These are phyloP conservation scores for Zarea fungicola DNA, from an alignment of 2,329 filamentous ascomycete genomes.

Conservation along the genomic window DNA sequence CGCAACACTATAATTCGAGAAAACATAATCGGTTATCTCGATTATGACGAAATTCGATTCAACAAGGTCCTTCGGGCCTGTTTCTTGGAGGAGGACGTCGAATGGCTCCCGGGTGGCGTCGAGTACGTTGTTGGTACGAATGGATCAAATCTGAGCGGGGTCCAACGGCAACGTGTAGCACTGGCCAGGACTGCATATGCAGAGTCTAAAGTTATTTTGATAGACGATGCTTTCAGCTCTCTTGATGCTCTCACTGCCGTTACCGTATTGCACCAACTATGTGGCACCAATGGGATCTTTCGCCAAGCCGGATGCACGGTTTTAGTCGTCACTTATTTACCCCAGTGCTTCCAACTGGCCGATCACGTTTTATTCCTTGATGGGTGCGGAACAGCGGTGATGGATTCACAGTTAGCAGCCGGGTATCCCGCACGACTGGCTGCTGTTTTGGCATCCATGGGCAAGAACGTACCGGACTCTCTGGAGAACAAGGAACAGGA, in stretches of 20 bases:
- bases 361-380: neutral
- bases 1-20: neutral
- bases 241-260: conserved; percentile 6
- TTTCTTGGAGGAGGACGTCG: neutral
- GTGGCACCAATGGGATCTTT: neutral
- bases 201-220: neutral
- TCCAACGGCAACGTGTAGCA: neutral
- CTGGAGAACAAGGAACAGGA: neutral
- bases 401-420: too few relatives aligned
- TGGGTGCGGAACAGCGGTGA: neutral
- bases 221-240: conserved; percentile 15
- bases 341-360: neutral
- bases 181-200: conserved; percentile 11
- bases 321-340: neutral
- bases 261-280: neutral
- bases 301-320: neutral
- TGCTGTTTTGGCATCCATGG: too few relatives aligned
- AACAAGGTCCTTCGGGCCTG: neutral
- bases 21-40: neutral
- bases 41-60: neutral
- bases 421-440: too few relatives aligned
- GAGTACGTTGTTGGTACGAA: neutral
- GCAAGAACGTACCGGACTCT: neutral
- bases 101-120: neutral
- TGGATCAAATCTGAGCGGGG: neutral